These are phyloP conservation scores for Rehmannia glutinosa DNA, from an alignment of 257 asterid genomes.

Conservation along the genomic window DNA sequence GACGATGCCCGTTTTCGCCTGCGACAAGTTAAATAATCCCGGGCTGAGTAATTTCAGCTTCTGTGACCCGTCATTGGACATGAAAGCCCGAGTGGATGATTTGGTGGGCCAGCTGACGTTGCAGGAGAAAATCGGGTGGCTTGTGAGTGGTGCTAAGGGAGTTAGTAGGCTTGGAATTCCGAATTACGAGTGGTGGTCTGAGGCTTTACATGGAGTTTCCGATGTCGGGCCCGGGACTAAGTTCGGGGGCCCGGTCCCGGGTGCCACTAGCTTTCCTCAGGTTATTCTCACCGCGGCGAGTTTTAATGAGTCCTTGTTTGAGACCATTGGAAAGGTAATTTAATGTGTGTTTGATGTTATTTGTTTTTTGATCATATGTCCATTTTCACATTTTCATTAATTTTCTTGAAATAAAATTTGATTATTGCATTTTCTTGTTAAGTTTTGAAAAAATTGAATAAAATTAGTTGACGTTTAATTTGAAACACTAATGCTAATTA, in stretches of 20 bases:
- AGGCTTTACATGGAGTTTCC: conserved; percentile 73
- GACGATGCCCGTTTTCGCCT: conserved; percentile 37
- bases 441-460: no score
- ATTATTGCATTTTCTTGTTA: no score
- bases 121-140: conserved; percentile 53
- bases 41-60: conserved; percentile 31
- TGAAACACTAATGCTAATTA: no score
- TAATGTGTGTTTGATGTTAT: not conserved
- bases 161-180: conserved; percentile 64
- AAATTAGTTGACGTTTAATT: no score
- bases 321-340: conserved; percentile 54
- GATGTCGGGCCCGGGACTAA: conserved; percentile 53
- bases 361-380: not conserved
- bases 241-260: conserved; percentile 44
- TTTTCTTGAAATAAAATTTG: no score
- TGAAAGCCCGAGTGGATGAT: conserved; percentile 35
- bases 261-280: conserved; percentile 80
- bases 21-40: conserved; percentile 37
- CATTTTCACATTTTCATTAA: no score
- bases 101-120: conserved; percentile 44
- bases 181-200: conserved; percentile 83
- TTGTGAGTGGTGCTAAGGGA: conserved; percentile 36
- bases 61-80: conserved; percentile 45
- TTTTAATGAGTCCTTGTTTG: conserved; percentile 51
- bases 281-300: conserved; percentile 68